Evolutionary conservation across 192 early-diverging fungal genomes (phyloP), one percentile per base, ranked within the genome.

Genomic region (Radiomyces spectabilis): DNA sequence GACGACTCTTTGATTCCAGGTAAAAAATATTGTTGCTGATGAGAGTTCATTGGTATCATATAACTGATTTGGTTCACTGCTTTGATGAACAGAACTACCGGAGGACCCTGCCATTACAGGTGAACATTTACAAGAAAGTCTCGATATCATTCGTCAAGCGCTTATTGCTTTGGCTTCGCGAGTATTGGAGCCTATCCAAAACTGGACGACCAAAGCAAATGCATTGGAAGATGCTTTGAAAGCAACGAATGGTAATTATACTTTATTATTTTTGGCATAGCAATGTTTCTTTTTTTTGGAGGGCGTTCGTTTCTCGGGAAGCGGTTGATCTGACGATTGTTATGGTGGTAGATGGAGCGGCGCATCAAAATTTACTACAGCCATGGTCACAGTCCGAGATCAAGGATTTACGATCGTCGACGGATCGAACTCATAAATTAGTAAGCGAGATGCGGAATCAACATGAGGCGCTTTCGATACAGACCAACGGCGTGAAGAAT

Each of bases 401-500:
- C 27, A 32, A 46, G 19, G 16, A 44, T 47, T 37, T 27, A 19
- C 5, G 25, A 41, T 4, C 5, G 6, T 0, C 12, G 6, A 8
- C 18, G 2, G 21, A 45, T 19, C 41, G 31, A 2, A 21, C 32
- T 8, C 7, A 8, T 3, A 37, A 31, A 12, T 38, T 34, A 1
- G 29, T 47, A 33, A 30, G 21, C 21, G 41, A 57, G 24, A 10
- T 46, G 31, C 24, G 47, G 16, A 3, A 39, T 13, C 43, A 26
- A 21, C 29, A 32, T 18, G 13, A 38, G 24, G 57, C 53, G 18
- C 53, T 66, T 0, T 62, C 66, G 35, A 40, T 38, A 38, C 61
- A 71, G 35, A 43, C 66, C 4, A 69, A 74, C 18, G 40, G 66
- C 42, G 48, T 73, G 27, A 64, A 64, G n/a, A 37, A 67, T 1